These are phyloP conservation scores for Nemania diffusa DNA, from an alignment of 2,329 filamentous ascomycete genomes.

Conservation along the genomic window DNA sequence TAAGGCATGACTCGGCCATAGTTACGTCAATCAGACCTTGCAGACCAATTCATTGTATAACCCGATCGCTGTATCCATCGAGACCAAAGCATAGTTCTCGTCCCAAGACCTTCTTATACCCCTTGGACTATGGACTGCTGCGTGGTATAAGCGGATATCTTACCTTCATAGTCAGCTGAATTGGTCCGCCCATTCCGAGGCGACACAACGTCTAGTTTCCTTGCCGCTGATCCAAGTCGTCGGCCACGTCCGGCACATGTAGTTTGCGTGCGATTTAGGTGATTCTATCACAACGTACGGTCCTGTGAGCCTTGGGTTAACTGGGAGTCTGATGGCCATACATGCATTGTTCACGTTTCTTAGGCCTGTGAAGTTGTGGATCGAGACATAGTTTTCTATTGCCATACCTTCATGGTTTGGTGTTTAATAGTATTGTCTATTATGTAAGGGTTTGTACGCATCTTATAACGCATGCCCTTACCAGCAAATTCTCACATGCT, in stretches of 20 bases:
- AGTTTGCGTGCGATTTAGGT: not conserved
- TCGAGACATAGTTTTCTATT: not conserved
- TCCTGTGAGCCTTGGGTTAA: not conserved
- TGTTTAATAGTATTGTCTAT: not conserved
- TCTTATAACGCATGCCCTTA: too few relatives aligned
- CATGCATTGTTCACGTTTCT: not conserved
- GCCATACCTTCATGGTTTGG: not conserved
- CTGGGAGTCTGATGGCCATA: not conserved
- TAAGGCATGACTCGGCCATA: too few relatives aligned
- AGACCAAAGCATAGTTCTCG: not conserved
- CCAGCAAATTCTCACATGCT: too few relatives aligned
- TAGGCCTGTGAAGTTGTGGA: not conserved
- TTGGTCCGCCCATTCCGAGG: not conserved
- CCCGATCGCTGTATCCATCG: not conserved
- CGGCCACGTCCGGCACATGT: not conserved
- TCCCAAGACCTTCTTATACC: not conserved
- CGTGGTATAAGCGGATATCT: not conserved
- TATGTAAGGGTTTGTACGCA: too few relatives aligned
- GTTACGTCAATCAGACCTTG: not conserved
- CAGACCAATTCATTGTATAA: not conserved
- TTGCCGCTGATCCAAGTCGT: not conserved
- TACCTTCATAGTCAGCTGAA: not conserved
- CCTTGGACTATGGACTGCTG: not conserved
- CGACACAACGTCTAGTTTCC: not conserved
- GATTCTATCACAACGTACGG: not conserved